Conservation (phyloP, 140 eudicot genomes). For the Flaveria floridana region DNA sequence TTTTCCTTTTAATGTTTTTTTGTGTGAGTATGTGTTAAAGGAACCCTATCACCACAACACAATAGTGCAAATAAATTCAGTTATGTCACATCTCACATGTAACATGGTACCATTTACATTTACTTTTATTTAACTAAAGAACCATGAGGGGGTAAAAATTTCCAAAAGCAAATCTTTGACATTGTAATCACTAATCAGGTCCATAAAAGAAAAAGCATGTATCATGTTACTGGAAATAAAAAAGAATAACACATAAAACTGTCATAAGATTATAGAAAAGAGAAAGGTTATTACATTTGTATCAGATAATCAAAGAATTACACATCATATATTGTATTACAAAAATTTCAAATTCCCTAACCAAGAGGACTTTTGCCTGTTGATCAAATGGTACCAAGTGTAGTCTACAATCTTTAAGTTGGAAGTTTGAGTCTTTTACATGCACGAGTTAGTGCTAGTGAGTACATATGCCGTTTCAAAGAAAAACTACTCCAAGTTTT, state of each 20-base stretch:
- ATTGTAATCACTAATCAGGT: conserved; percentile 2
- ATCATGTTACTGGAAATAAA: conserved; percentile 15
- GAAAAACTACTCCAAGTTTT: background rate
- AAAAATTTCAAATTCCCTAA: background rate
- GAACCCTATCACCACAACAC: background rate
- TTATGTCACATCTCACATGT: background rate
- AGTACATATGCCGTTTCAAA: background rate
- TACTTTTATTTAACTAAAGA: background rate
- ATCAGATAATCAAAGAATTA: background rate
- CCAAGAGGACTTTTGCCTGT: too few relatives aligned
- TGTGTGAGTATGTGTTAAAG: background rate
- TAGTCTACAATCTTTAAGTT: too few relatives aligned
- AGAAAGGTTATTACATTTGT: background rate
- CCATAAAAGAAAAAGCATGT: background rate
- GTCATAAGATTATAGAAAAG: background rate
- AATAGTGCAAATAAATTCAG: background rate
- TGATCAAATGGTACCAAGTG: too few relatives aligned
- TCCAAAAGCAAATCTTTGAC: conserved; percentile 11
- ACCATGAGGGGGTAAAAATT: conserved; percentile 3
- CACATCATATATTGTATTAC: background rate
- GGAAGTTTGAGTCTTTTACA: too few relatives aligned
- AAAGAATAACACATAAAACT: conserved; percentile 7
- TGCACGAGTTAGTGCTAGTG: too few relatives aligned
- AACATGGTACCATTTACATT: background rate
- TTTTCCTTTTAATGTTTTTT: background rate